Evolutionary conservation across 148 eudicot species (phyloP), one percentile per base, ranked within the genome.

Genomic region (Polygonum maritimum): DNA sequence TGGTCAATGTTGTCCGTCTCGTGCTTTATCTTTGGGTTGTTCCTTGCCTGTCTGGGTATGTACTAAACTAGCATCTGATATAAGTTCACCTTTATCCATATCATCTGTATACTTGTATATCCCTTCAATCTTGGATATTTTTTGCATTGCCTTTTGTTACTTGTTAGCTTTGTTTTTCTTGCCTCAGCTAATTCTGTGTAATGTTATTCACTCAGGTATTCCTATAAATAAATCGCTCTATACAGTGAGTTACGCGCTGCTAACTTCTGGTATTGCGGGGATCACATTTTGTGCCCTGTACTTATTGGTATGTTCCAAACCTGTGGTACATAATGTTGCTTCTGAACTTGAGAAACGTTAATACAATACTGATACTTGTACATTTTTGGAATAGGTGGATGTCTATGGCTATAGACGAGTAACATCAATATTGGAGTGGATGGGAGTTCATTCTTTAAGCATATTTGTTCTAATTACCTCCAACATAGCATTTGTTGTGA

Each of bases 211-310:
- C 21, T 77, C 89, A 92, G 96, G 98, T 49, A 76, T 90, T 69
- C 95, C 93, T 6, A 19, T 92, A 71, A 90, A 92, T 75, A 92
- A 92, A 82, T 83, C 91, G 40, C 84, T 90, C 72, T 89, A 81
- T 84, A 92, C 97, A 7, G 77, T 92, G 76, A 90, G 93, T 77
- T 92, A 90, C 77, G 69, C 87, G 57, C 83, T 89, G 82, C 82
- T 92, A 44, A 92, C 96, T 58, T 86, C 92, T 70, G 96, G 87
- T 11, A 52, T 84, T 78, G 89, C 90, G 33, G 93, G 98, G 79
- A 81, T 89, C 75, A 81, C 91, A 77, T 93, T 91, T 79, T 90
- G 89, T 79, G 65, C 83, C 22, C 77, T 91, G 16, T 93, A 93
- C 80, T 44, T 85, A 79, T 72, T 89, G 90, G 98, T 93, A 81